Evolutionary conservation across 1,284 basidiomycete genomes (phyloP).

Genomic region (Ceratobasidium papillatum): DNA sequence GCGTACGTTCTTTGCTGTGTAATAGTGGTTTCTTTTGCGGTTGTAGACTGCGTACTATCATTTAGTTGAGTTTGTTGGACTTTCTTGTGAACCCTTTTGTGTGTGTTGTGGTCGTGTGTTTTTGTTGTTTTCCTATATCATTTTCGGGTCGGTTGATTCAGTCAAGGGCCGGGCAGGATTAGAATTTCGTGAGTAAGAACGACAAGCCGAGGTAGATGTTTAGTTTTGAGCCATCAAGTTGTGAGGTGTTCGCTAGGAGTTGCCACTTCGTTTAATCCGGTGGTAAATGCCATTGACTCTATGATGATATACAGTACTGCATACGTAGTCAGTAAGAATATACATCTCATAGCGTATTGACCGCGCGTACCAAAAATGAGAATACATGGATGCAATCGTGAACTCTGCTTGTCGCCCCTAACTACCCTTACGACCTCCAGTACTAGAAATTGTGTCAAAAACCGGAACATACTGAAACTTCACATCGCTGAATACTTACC

Average conservation of each 20-base stretch:
- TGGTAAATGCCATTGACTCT: too few species aligned
- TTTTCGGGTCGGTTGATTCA: background rate
- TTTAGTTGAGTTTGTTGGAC: slow-evolving; percentile 16
- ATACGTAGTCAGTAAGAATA: too few species aligned
- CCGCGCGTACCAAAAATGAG: background rate
- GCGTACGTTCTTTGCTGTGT: background rate
- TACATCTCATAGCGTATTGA: too few species aligned
- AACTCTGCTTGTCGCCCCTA: background rate
- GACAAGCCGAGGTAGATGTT: too few species aligned
- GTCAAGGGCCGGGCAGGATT: background rate
- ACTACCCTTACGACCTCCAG: slow-evolving; percentile 20
- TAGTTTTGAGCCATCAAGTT: too few species aligned
- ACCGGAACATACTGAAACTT: background rate
- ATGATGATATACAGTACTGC: background rate
- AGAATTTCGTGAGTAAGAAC: background rate
- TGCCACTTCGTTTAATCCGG: too few species aligned
- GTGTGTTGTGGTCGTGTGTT: slow-evolving; percentile 7
- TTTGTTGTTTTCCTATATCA: slow-evolving; percentile 5
- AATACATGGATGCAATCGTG: background rate
- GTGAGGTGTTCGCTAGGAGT: too few species aligned
- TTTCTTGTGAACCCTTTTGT: slow-evolving; percentile 9
- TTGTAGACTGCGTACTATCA: slow-evolving; percentile 20
- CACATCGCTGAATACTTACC: slow-evolving; percentile 25
- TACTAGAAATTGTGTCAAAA: slow-evolving; percentile 3
- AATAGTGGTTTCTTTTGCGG: background rate